phyloP scores from a whole-genome alignment of 345 rosid genomes.

The Orychophragmus violaceus region DNA sequence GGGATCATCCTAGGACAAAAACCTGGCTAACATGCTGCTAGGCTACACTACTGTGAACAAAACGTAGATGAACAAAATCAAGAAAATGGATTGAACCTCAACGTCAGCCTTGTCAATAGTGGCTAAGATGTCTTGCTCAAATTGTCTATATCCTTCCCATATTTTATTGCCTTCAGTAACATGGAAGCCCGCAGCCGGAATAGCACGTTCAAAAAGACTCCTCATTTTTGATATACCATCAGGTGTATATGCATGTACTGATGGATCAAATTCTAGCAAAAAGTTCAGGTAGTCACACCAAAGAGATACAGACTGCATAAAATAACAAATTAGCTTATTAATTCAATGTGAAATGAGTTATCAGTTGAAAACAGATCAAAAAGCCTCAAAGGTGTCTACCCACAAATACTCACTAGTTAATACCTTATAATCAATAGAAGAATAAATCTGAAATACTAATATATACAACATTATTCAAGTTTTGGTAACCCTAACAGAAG shows the following conservation, averaged over 20 bases:
- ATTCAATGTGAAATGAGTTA: neutral
- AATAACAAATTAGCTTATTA: neutral
- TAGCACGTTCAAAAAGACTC: conserved; percentile 78
- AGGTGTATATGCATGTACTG: conserved; percentile 44
- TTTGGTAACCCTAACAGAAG: no score
- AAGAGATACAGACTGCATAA: conserved; percentile 72
- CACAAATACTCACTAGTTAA: neutral
- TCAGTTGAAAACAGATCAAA: neutral
- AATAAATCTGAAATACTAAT: neutral
- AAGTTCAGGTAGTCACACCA: conserved; percentile 86
- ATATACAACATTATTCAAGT: neutral
- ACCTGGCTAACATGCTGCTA: conserved; percentile 5
- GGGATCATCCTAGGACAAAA: neutral
- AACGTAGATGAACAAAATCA: neutral
- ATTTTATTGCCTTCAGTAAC: conserved; percentile 67
- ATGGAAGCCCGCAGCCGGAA: conserved; percentile 81
- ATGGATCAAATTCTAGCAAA: conserved; percentile 57
- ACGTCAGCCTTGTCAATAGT: conserved; percentile 44
- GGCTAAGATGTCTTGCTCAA: conserved; percentile 52
- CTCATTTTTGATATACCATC: conserved; percentile 71
- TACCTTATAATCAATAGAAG: neutral
- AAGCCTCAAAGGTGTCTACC: neutral
- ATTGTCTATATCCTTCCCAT: conserved; percentile 80
- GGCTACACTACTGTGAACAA: conserved; percentile 2
- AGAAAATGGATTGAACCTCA: conserved; percentile 43